Evolutionary conservation across 2,329 filamentous ascomycete species (phyloP).

Genomic region (Alternaria infectoria): DNA sequence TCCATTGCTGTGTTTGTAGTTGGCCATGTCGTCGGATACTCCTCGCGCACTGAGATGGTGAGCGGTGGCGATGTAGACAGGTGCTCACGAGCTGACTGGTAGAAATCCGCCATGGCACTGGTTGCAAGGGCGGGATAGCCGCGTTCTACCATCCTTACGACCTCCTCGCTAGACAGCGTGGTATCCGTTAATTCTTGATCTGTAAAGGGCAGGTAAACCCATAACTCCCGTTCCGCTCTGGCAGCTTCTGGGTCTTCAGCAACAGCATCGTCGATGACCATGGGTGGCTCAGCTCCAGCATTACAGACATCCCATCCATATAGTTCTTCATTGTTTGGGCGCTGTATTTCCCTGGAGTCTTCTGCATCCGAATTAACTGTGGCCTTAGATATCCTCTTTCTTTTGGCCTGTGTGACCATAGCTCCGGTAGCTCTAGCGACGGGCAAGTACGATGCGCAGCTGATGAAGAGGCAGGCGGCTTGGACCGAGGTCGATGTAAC

Average conservation of each 20-base stretch:
- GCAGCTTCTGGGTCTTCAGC: not conserved
- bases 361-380: not conserved
- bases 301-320: not conserved
- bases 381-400: not conserved
- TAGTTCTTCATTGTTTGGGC: not conserved
- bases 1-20: not conserved
- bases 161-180: not conserved
- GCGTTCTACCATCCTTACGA: not conserved
- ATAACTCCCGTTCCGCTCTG: not conserved
- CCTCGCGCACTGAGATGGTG: not conserved
- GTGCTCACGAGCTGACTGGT: not conserved
- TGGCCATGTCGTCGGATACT: not conserved
- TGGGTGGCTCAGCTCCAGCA: too few relatives aligned
- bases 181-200: not conserved
- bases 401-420: not conserved
- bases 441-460: not conserved
- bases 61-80: not conserved
- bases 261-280: too few relatives aligned
- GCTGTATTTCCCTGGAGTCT: not conserved
- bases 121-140: not conserved
- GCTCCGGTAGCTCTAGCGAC: not conserved
- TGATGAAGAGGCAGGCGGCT: too few relatives aligned
- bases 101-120: not conserved
- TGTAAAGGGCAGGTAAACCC: not conserved
- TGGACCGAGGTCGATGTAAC: not conserved